phyloP scores from a whole-genome alignment of 805 yeast genomes.

The Cyberlindnera americana region DNA sequence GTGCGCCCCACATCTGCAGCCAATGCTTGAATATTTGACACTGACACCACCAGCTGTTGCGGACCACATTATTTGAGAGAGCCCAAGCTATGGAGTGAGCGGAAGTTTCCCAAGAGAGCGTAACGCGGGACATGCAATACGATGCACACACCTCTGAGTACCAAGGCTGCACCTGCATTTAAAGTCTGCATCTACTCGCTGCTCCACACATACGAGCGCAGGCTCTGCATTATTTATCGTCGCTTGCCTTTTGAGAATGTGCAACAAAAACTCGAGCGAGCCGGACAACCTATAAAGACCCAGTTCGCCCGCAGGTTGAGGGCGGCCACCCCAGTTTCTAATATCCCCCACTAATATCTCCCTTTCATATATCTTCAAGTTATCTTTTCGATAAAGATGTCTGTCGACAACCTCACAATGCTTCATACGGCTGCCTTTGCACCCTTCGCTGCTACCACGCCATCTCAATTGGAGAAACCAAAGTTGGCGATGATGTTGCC shows the following conservation, averaged over 20 bases:
- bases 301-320: slow-evolving; percentile 2
- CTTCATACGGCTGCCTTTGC: slow-evolving; percentile 13
- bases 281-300: slow-evolving; percentile 7
- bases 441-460: not conserved
- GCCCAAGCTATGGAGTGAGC: too few relatives aligned
- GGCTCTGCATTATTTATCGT: slow-evolving; percentile 9
- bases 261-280: slow-evolving; percentile 4
- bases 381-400: slow-evolving; percentile 8
- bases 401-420: slow-evolving; percentile 14
- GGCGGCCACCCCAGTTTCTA: too few relatives aligned
- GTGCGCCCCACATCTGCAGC: too few relatives aligned
- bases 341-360: too few relatives aligned
- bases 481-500: slow-evolving; percentile 21
- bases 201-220: slow-evolving; percentile 15
- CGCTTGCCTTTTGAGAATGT: slow-evolving; percentile 11
- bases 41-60: too few relatives aligned
- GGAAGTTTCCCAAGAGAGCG: not conserved
- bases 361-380: too few relatives aligned
- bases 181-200: slow-evolving; percentile 5
- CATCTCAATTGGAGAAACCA: slow-evolving; percentile 9
- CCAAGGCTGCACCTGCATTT: slow-evolving; percentile 7
- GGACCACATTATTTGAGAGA: too few relatives aligned
- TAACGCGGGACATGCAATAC: slow-evolving; percentile 3
- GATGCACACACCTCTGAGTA: not conserved
- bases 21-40: too few relatives aligned